Evolutionary conservation across 2,329 filamentous ascomycete genomes (phyloP).

Genomic region (Herpotrichia juniperi): DNA sequence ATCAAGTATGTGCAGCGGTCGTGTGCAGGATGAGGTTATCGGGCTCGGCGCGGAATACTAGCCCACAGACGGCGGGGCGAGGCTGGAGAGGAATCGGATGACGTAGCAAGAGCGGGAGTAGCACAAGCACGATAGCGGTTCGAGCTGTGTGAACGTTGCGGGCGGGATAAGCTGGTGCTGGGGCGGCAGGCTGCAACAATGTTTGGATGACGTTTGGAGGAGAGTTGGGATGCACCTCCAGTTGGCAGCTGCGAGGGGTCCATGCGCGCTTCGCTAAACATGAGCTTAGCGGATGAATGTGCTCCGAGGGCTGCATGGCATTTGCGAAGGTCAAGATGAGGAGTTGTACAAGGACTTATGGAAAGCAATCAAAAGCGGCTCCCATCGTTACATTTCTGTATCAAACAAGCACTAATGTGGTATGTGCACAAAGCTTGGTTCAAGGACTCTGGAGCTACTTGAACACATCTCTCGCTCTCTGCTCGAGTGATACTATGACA

Average conservation of each 20-base stretch:
- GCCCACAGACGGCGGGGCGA: slow-evolving; percentile 36
- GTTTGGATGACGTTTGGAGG: slow-evolving; percentile 41
- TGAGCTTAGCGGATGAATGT: slow-evolving; percentile 5
- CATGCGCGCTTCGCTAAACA: slow-evolving; percentile 18
- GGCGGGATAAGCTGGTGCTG: slow-evolving; percentile 8
- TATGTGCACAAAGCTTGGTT: too few species aligned
- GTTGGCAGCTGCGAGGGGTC: slow-evolving; percentile 8
- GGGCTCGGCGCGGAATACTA: slow-evolving; percentile 41
- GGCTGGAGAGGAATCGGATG: slow-evolving; percentile 21
- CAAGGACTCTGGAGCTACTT: too few species aligned
- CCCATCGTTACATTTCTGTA: too few species aligned
- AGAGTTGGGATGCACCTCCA: slow-evolving; percentile 22
- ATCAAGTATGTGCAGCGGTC: slow-evolving; percentile 32
- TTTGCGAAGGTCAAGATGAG: too few species aligned
- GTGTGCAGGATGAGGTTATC: slow-evolving; percentile 43
- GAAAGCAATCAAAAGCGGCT: too few species aligned
- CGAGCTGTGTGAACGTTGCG: neutral
- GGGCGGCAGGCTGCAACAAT: slow-evolving; percentile 29
- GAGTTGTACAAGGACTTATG: too few species aligned
- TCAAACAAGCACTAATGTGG: too few species aligned
- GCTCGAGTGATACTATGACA: neutral
- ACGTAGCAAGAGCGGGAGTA: slow-evolving; percentile 25
- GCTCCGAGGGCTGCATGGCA: neutral
- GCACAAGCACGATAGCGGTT: slow-evolving; percentile 1
- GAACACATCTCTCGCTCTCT: too few species aligned